Evolutionary conservation across 2,329 filamentous ascomycete genomes (phyloP), one percentile per base, ranked within the genome.

Genomic region (Phaeophleospora eucalypticola): DNA sequence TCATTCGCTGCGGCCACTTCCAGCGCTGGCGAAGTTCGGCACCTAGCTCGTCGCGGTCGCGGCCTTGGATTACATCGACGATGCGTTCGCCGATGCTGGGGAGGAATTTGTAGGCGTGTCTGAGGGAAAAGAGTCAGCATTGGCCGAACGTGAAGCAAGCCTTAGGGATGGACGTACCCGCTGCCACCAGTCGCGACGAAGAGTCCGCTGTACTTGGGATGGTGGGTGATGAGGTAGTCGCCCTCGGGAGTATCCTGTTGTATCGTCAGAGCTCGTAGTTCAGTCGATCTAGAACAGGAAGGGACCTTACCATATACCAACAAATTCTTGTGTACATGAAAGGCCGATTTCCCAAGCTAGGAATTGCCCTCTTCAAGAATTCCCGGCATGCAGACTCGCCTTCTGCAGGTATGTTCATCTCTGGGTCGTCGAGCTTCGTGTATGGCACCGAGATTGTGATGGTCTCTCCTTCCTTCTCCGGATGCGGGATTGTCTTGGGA

Each of bases 1-100:
- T 51, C 16, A 50, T 54, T 36, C 66, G 70, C 52, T 70, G 63
- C 7, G 72, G 71, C 58, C 78, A 77, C 44, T 72, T 71, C 74
- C 82, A 89, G 74, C 84, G 87, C 21, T 75, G 73, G 32, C 69
- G 69, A 57, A 89, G 78, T 43, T 77, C 76, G 3, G 69, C 36
- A 3, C 63, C 62, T 53, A 63, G 3, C 49, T 68, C 58, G 61
- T 63, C 56, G 43, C 60, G 54, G 34, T 53, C 59, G 36, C 70
- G 61, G 2, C 71, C 68, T 49, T 73, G 66, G 6, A 81, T 60
- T n/a, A 73, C 71, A 51, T 80, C 73, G 0, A 76, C 69, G 10
- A 82, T 74, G 50, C 69, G 71, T 29, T 74, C 73, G 1, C 80
- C 79, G 53, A 83, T 72, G 2, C 76, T 75, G 0, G 80, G 80